Base-by-base conservation (phyloP, 2,329 filamentous ascomycete species). In the Metarhizium rileyi region DNA sequence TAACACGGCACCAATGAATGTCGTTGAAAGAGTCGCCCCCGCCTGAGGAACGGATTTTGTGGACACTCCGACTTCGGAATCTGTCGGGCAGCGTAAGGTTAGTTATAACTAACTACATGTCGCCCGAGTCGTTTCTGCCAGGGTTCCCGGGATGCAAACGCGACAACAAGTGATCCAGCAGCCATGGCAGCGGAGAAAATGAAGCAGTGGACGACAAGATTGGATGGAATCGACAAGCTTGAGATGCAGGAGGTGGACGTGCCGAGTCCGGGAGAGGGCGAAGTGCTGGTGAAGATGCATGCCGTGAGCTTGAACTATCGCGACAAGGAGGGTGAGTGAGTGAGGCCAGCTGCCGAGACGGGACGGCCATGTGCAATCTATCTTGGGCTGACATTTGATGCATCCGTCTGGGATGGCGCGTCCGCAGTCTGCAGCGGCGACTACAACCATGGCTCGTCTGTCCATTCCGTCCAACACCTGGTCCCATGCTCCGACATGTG, bases 401-500 rank as follows among this genome's bases (percentile, higher is more conserved):
- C n/a, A n/a, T n/a, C n/a, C n/a, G n/a, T n/a, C n/a, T n/a, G n/a
- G n/a, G n/a, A n/a, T 51, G 20, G 46, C 36, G 23, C 27, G 6
- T 5, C 14, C 3, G 1, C 51, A 83, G 83, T 87, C 20, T 72
- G 71, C 59, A 81, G 76, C 69, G 84, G 84, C 27, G 69, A 79
- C 12, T 87, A 86, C 68, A 80, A 72, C 60, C 81, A 87, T 64
- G 81, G 86, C 67, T 73, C 75, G 56, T 71, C 73, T 4, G 66
- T 80, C 43, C 52, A 63, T 14, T 55, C 63, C 35, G 53, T 63
- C 47, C 48, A 65, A 48, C 52, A 70, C 49, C 57, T 86, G 12
- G 78, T 87, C 1, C 82, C 83, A 1, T 83, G 80, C 63, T 84
- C 81, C 22, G 84, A 88, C 64, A 85, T 84, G 73, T 84, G 81